phyloP scores from a whole-genome alignment of 495 filamentous ascomycete species.

The Penicillium manginii region DNA sequence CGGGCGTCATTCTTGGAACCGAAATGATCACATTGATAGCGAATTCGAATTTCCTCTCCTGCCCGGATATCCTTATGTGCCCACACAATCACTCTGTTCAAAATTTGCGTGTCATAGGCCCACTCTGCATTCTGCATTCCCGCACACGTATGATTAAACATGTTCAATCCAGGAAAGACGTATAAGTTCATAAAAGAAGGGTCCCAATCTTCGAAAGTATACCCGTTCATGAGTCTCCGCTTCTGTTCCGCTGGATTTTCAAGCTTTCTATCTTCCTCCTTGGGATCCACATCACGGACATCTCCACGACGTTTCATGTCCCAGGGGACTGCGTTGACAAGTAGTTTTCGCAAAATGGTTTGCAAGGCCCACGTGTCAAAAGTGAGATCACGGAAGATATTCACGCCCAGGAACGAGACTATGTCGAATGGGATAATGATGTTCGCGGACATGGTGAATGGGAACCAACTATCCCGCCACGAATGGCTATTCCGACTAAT shows the following conservation, averaged over 20 bases:
- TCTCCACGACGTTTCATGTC: slow-evolving; percentile 24
- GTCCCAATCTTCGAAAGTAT: slow-evolving; percentile 15
- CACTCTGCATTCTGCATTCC: slow-evolving; percentile 28
- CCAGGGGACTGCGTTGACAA: slow-evolving; percentile 34
- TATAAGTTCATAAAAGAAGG: slow-evolving; percentile 32
- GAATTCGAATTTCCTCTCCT: slow-evolving; percentile 35
- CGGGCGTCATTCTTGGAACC: slow-evolving; percentile 1
- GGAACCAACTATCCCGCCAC: slow-evolving; percentile 26
- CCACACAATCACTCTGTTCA: slow-evolving; percentile 37
- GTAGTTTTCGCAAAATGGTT: slow-evolving; percentile 33
- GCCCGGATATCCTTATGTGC: slow-evolving; percentile 26
- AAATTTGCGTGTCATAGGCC: slow-evolving; percentile 27
- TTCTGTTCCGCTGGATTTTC: slow-evolving; percentile 14
- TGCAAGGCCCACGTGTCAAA: slow-evolving; percentile 49
- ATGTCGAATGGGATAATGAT: slow-evolving; percentile 43
- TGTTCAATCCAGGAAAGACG: slow-evolving; percentile 35
- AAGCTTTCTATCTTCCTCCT: slow-evolving; percentile 16
- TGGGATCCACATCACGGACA: background rate
- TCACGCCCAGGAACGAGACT: slow-evolving; percentile 37
- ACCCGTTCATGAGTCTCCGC: slow-evolving; percentile 1
- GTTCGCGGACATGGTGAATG: slow-evolving; percentile 38
- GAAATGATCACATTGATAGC: slow-evolving; percentile 21
- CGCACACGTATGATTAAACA: slow-evolving; percentile 39
- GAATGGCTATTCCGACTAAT: slow-evolving; percentile 22
- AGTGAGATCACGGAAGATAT: slow-evolving; percentile 40